Percentiles rank a stretch among this genome's conserved stretches.
These are phyloP conservation scores for Podila minutissima DNA, from an alignment of 192 early-diverging fungal genomes.

Conservation along the genomic window DNA sequence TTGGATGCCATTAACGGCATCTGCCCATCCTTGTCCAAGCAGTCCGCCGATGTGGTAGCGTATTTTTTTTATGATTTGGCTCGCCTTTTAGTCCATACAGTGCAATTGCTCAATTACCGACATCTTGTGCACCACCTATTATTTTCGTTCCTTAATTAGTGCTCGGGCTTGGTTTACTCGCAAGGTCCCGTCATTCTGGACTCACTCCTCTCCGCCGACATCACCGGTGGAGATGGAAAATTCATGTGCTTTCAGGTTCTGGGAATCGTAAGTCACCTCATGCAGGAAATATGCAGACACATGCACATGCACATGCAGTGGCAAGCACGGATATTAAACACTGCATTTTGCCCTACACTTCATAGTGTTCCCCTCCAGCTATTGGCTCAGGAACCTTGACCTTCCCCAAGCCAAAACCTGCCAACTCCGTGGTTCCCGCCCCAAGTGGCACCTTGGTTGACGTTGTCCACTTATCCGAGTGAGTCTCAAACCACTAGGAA, in stretches of 20 bases:
- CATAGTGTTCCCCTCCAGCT: constrained; percentile 53
- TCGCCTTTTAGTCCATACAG: background rate
- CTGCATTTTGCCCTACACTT: too few species aligned
- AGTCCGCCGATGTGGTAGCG: constrained; percentile 55
- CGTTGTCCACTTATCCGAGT: constrained; percentile 62
- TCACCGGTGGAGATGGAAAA: constrained; percentile 52
- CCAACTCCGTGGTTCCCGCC: constrained; percentile 17
- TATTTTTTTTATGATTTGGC: background rate
- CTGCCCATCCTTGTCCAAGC: constrained; percentile 39
- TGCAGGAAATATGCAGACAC: too few species aligned
- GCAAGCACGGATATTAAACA: too few species aligned
- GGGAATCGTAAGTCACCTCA: constrained; percentile 6
- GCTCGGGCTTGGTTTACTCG: constrained; percentile 55
- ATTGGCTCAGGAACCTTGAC: constrained; percentile 32
- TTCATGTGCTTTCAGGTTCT: constrained; percentile 53
- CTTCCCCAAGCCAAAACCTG: constrained; percentile 60
- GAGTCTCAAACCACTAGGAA: background rate
- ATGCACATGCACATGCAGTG: too few species aligned
- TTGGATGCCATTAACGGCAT: constrained; percentile 39
- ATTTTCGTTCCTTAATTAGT: constrained; percentile 28
- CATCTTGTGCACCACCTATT: background rate
- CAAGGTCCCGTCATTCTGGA: constrained; percentile 58
- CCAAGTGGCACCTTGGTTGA: constrained; percentile 43
- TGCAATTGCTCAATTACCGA: background rate
- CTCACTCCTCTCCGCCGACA: constrained; percentile 44